Evolutionary conservation across 345 rosid species (phyloP).

Genomic region (Gossypium longicalyx): DNA sequence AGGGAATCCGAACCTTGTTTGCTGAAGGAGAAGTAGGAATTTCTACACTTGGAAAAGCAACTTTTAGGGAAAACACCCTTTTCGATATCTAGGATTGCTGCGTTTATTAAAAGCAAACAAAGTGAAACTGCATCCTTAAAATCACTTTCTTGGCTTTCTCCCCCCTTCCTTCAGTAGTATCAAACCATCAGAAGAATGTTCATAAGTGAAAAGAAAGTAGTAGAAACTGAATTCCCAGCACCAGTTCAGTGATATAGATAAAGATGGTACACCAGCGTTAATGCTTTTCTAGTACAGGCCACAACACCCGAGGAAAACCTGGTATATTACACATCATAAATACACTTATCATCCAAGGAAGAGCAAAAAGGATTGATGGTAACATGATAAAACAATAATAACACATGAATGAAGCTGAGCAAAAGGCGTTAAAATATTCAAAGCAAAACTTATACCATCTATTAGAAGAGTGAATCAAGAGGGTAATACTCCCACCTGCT

Average conservation of each 20-base stretch:
- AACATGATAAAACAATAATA: neutral
- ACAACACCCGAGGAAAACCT: constrained; percentile 89
- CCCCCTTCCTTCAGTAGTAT: constrained; percentile 64
- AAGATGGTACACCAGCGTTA: constrained; percentile 83
- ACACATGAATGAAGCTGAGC: neutral
- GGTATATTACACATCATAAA: constrained; percentile 30
- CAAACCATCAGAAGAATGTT: constrained; percentile 4
- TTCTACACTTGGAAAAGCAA: constrained; percentile 66
- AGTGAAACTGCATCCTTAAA: constrained; percentile 81
- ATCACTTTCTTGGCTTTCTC: constrained; percentile 82
- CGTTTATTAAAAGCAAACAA: constrained; percentile 74
- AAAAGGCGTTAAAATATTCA: constrained; percentile 4
- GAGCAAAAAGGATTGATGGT: neutral
- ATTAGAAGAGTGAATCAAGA: neutral
- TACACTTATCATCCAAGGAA: constrained; percentile 12
- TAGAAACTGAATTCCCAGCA: constrained; percentile 18
- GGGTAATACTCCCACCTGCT: neutral
- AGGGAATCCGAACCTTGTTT: constrained; percentile 57
- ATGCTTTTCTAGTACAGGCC: constrained; percentile 94
- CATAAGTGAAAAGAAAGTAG: neutral
- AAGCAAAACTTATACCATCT: neutral
- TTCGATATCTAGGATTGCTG: constrained; percentile 74
- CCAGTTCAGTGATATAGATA: constrained; percentile 93
- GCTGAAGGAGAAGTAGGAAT: constrained; percentile 72
- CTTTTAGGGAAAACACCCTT: constrained; percentile 69